phyloP scores from a whole-genome alignment of 345 rosid genomes.

The Bruguiera gymnorhiza region DNA sequence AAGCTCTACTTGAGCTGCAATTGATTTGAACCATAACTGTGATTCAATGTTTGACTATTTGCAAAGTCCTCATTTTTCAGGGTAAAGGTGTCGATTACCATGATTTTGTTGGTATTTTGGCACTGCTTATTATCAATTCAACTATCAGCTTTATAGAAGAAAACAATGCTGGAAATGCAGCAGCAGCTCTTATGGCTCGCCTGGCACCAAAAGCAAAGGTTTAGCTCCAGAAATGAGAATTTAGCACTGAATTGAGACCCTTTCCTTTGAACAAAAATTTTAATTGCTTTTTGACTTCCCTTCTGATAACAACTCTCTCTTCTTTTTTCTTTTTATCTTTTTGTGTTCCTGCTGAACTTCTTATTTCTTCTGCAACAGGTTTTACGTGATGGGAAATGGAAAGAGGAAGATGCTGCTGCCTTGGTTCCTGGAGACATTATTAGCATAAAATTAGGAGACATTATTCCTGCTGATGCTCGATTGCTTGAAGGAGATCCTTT shows the following conservation, averaged over 20 bases:
- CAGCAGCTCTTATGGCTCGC: slow-evolving; percentile 59
- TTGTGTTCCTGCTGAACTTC: not conserved
- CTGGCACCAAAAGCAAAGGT: slow-evolving; percentile 59
- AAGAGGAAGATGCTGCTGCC: not conserved
- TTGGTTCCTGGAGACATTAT: slow-evolving; percentile 8
- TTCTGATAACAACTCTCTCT: not conserved
- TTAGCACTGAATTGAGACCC: not conserved
- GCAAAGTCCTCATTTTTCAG: slow-evolving; percentile 21
- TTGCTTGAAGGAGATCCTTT: slow-evolving; percentile 2
- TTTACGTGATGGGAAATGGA: slow-evolving; percentile 3
- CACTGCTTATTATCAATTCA: slow-evolving; percentile 48
- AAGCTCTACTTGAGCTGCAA: not conserved
- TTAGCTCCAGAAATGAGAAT: not conserved
- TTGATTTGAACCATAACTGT: slow-evolving; percentile 1
- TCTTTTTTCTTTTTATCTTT: not conserved
- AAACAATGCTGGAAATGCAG: slow-evolving; percentile 60
- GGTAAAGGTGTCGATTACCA: slow-evolving; percentile 35
- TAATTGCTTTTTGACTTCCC: not conserved
- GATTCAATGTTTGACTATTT: not conserved
- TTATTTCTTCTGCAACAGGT: not conserved
- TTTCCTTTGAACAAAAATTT: no score
- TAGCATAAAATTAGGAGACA: slow-evolving; percentile 8
- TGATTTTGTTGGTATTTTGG: slow-evolving; percentile 45
- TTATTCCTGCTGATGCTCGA: slow-evolving; percentile 2
- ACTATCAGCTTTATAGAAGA: slow-evolving; percentile 58